Base-by-base conservation (phyloP, 2,329 filamentous ascomycete genomes). In the Herpotrichia juniperi region DNA sequence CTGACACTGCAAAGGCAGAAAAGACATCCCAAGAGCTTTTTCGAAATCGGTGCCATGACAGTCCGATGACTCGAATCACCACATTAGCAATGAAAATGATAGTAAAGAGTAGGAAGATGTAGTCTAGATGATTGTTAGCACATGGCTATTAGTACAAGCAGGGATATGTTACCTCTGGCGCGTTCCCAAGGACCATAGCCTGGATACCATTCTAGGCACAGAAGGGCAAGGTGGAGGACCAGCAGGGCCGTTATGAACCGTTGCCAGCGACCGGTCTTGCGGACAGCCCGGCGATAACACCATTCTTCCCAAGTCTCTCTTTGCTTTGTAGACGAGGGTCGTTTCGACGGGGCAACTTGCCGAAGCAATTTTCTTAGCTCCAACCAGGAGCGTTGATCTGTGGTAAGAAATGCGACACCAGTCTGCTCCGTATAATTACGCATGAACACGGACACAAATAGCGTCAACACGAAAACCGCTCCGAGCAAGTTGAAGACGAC, bases 381-480 rank as follows among this genome's bases (percentile, higher is more conserved):
- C 12, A 99, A 83, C 94, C 94, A 99, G 0, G 93, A 96, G 62
- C 94, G 87, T 72, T 99, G 94, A 65, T 99, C 94, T 0, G 93
- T 89, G 1, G 94, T 99, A 64, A 99, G 79, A 71, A 93, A 99
- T 2, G 94, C 94, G 37, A 99, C 94, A 1, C 94, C 94, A 0
- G 94, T 99, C 75, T 97, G 93, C 75, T 99, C 94, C 0, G 94
- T 99, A 75, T 99, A 99, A 73, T 97, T 99, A 55, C 94, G 91
- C 94, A 99, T 99, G 74, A 99, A 99, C 55, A 99, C 94, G 50
- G 94, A 97, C 42, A 99, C 96, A 74, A 99, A 99, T 68, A 99
- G 79, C 1, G 94, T 99, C 68, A 99, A 82, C 56, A 99, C 89
- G 76, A 99, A 99, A 58, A 99, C 93, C 0, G 94, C 94, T 26